Conservation (phyloP, 83 land plant genomes). For the Thuja plicata region DNA sequence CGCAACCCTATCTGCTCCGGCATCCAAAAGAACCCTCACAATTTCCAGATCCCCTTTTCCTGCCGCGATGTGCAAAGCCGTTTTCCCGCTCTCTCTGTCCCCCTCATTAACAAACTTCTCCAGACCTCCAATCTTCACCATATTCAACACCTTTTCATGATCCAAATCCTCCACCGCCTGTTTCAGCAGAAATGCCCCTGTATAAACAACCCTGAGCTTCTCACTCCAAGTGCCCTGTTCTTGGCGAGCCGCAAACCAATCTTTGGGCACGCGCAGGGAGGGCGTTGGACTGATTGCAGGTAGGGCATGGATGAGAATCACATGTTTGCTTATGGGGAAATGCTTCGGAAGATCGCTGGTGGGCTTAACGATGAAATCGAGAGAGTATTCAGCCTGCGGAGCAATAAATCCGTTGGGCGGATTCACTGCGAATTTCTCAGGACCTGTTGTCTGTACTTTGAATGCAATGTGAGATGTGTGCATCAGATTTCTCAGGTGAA, state of each 20-base stretch:
- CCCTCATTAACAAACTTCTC: background rate
- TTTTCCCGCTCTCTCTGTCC: background rate
- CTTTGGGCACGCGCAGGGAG: background rate
- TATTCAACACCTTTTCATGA: background rate
- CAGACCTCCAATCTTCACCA: background rate
- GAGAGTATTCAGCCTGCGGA: constrained; percentile 27
- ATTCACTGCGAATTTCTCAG: constrained; percentile 60
- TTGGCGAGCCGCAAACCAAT: background rate
- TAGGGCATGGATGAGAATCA: constrained; percentile 47
- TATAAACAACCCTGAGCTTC: constrained; percentile 39
- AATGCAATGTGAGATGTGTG: constrained; percentile 46
- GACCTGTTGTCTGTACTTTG: constrained; percentile 76
- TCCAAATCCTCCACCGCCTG: constrained; percentile 14
- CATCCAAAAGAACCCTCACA: background rate
- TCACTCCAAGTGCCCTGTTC: constrained; percentile 7
- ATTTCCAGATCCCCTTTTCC: background rate
- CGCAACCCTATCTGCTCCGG: background rate
- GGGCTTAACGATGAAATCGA: constrained; percentile 59
- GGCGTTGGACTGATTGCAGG: constrained; percentile 13
- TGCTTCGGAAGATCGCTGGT: constrained; percentile 45
- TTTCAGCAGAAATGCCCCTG: constrained; percentile 36
- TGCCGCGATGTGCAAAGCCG: background rate
- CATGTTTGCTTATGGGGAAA: constrained; percentile 50
- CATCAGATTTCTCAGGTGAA: constrained; percentile 49
- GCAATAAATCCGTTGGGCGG: constrained; percentile 56